phyloP scores from a whole-genome alignment of 352 stramenopile genomes.

The Phytophthora aleatoria region DNA sequence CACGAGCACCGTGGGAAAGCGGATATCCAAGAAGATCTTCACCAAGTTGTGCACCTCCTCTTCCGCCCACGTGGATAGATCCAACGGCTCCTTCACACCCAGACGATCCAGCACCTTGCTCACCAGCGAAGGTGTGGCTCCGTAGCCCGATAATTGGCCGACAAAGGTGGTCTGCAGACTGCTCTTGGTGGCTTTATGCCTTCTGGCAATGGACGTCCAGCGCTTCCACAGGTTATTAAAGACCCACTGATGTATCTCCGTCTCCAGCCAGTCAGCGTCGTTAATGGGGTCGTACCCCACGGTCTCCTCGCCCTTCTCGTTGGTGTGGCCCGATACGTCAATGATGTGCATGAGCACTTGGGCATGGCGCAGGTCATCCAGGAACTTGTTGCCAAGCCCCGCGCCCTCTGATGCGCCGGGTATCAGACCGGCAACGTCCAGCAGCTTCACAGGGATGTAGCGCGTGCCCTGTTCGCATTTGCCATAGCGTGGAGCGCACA shows the following conservation, averaged over 20 bases:
- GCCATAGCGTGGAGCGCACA: constrained; percentile 80
- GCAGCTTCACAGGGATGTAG: constrained; percentile 83
- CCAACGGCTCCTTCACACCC: constrained; percentile 61
- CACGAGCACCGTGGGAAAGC: constrained; percentile 88
- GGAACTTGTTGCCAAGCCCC: constrained; percentile 99
- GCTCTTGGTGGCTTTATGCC: constrained; percentile 78
- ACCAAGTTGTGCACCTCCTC: constrained; percentile 77
- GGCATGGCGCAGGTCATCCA: constrained; percentile 90
- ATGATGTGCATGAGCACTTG: constrained; percentile 92
- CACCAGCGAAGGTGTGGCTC: constrained; percentile 76
- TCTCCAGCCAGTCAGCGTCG: constrained; percentile 86
- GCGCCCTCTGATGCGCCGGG: constrained; percentile 89
- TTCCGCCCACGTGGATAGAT: constrained; percentile 63
- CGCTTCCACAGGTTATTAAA: constrained; percentile 89
- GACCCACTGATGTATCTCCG: constrained; percentile 90
- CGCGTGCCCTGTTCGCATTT: constrained; percentile 77
- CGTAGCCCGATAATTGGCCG: constrained; percentile 80
- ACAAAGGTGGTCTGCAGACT: constrained; percentile 72
- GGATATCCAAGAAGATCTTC: constrained; percentile 73
- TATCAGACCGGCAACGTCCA: constrained; percentile 85
- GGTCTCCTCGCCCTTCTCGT: constrained; percentile 90
- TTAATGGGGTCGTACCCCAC: constrained; percentile 90
- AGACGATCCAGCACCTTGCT: constrained; percentile 73
- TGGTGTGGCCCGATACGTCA: constrained; percentile 87
- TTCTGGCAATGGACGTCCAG: constrained; percentile 79